Evolutionary conservation across 345 rosid species (phyloP).

Genomic region (Xanthoceras sorbifolium): DNA sequence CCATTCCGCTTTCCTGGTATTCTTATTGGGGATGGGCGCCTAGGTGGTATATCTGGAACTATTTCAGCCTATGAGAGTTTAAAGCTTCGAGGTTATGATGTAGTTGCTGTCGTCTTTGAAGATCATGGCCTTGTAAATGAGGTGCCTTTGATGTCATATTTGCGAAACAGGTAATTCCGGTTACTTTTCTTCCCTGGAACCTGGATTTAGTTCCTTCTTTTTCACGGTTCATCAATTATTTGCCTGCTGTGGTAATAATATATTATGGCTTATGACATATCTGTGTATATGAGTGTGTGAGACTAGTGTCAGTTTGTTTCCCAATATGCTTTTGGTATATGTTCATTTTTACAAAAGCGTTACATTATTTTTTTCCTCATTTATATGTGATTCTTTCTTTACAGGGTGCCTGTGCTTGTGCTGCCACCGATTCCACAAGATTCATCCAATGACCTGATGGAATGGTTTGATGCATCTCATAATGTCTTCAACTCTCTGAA

Average conservation of each 20-base stretch:
- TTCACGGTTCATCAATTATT: not conserved
- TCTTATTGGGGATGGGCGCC: constrained; percentile 93
- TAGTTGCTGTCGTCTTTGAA: constrained; percentile 80
- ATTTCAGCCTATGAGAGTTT: constrained; percentile 93
- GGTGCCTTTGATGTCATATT: constrained; percentile 63
- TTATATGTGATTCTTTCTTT: constrained; percentile 12
- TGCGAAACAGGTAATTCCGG: constrained; percentile 61
- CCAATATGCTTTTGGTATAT: not conserved
- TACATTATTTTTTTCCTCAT: not conserved
- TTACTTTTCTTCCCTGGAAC: constrained; percentile 4
- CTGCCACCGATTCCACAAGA: constrained; percentile 79
- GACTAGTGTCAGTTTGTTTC: not conserved
- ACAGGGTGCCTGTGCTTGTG: constrained; percentile 86
- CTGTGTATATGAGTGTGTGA: not conserved
- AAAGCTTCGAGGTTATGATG: constrained; percentile 76
- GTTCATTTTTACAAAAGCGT: not conserved
- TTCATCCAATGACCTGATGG: constrained; percentile 73
- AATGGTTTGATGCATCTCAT: constrained; percentile 73
- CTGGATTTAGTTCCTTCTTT: constrained; percentile 1
- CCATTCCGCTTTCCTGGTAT: constrained; percentile 88
- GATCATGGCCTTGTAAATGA: constrained; percentile 90
- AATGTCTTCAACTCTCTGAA: constrained; percentile 57
- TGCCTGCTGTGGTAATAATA: not conserved
- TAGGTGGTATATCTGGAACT: constrained; percentile 94
- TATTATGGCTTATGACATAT: not conserved